Evolutionary conservation across 2,329 filamentous ascomycete genomes (phyloP).

Genomic region (Sporothrix schenckii): DNA sequence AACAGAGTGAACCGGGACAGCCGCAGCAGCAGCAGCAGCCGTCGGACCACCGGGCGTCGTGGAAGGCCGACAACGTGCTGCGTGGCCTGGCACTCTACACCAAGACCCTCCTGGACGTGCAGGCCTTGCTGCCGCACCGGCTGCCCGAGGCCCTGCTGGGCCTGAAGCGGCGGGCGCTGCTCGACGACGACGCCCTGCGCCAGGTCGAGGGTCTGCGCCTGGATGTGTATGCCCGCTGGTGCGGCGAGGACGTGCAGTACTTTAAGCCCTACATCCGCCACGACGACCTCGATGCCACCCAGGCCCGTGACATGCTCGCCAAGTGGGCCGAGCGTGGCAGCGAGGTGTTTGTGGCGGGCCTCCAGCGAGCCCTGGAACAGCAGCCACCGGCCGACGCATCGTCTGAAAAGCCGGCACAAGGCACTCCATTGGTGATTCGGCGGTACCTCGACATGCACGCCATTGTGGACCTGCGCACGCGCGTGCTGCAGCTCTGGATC

Average conservation of each 20-base stretch:
- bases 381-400: background rate
- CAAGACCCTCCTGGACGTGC: conserved; percentile 68
- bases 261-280: conserved; percentile 88
- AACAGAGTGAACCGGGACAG: background rate
- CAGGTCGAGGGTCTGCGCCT: conserved; percentile 71
- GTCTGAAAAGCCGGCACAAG: background rate
- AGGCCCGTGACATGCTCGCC: conserved; percentile 63
- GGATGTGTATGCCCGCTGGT: conserved; percentile 78
- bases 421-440: background rate
- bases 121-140: conserved; percentile 71
- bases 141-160: conserved; percentile 69
- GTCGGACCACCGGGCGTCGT: conserved; percentile 40
- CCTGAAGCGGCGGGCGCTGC: conserved; percentile 69
- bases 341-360: conserved; percentile 62
- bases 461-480: conserved; percentile 69
- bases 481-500: conserved; percentile 75
- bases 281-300: conserved; percentile 68
- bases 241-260: conserved; percentile 77
- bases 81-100: conserved; percentile 73
- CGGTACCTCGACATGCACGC: conserved; percentile 64
- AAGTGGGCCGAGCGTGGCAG: conserved; percentile 66
- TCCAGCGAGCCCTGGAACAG: conserved; percentile 61
- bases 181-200: conserved; percentile 70
- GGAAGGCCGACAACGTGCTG: conserved; percentile 56
- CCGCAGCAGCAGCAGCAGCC: background rate